Evolutionary conservation across 257 asterid genomes (phyloP), one percentile per base, ranked within the genome.

Genomic region (Solanum bulbocastanum): DNA sequence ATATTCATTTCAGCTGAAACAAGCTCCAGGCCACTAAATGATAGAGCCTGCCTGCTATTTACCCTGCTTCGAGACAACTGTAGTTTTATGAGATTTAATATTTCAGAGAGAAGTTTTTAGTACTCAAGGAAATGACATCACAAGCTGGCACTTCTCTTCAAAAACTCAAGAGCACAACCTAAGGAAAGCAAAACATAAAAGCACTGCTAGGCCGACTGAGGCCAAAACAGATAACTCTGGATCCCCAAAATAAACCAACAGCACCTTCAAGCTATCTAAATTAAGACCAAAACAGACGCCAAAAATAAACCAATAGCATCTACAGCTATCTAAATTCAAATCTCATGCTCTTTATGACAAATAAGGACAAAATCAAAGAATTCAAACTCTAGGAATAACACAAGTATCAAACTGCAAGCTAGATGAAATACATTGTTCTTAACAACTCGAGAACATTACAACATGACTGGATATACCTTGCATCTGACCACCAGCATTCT

Each of bases 1-100:
- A 95, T 94, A 92, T 89, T 93, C 96, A 93, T 92, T 94, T 94
- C 96, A 93, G 96, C 98, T 86, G 94, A 93, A 95, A 94, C 92
- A 95, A 91, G 95, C 92, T 91, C 96, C 94, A 93, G 95, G 94
- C 96, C 95, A 74, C 96, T 95, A 95, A 92, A 90, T 91, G 93
- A 89, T 95, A 95, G 95, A 94, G 96, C 95, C 95, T 81, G 96
- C 95, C 95, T 16, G 60, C 58, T 33, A 39, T 76, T 79, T 18
- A 49, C 92, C 98, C 98, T 96, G 98, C 98, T 94, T 92, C 60
- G 93, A 96, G 94, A 95, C 95, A 95, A 92, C 91, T 90, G 73
- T 92, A 94, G 92, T 92, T 89, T 89, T 91, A 94, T 92, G 92
- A 96, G 98, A 87, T 92, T 93, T 91, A 90, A 87, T 88, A 88